Evolutionary conservation across 2,329 filamentous ascomycete species (phyloP).

Genomic region (Exophiala dermatitidis): DNA sequence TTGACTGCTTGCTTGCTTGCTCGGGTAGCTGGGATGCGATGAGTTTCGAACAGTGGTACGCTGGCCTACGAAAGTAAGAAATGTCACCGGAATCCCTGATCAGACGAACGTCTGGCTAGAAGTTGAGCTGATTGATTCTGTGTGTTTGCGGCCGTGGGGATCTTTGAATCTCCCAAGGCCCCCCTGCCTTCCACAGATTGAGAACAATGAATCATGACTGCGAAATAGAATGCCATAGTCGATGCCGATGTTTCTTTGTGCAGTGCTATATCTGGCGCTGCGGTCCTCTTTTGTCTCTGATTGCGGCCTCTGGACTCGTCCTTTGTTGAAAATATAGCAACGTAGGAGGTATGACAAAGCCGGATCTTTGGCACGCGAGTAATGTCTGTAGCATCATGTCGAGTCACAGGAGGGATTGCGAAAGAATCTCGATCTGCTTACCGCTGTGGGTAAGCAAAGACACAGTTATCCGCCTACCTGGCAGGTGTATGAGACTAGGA

Average conservation of each 20-base stretch:
- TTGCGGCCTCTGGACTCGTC: background rate
- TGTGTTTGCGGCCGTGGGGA: background rate
- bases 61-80: too few species aligned
- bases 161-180: background rate
- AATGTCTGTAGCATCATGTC: background rate
- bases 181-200: background rate
- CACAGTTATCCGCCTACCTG: too few species aligned
- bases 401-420: too few species aligned
- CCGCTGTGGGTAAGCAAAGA: too few species aligned
- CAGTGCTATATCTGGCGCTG: background rate
- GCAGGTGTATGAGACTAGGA: too few species aligned
- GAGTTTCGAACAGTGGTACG: too few species aligned
- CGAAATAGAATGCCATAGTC: background rate
- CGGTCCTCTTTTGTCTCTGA: background rate
- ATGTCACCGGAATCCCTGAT: too few species aligned
- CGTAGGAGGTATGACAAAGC: background rate
- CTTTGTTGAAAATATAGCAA: slow-evolving; percentile 1
- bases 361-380: background rate
- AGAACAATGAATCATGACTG: background rate
- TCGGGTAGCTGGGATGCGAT: too few species aligned
- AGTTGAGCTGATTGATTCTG: background rate
- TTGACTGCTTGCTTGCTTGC: too few species aligned
- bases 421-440: too few species aligned
- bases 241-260: background rate
- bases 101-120: background rate